Evolutionary conservation across 1,139 yeast species (phyloP).

Genomic region (Geotrichum histeridarum): DNA sequence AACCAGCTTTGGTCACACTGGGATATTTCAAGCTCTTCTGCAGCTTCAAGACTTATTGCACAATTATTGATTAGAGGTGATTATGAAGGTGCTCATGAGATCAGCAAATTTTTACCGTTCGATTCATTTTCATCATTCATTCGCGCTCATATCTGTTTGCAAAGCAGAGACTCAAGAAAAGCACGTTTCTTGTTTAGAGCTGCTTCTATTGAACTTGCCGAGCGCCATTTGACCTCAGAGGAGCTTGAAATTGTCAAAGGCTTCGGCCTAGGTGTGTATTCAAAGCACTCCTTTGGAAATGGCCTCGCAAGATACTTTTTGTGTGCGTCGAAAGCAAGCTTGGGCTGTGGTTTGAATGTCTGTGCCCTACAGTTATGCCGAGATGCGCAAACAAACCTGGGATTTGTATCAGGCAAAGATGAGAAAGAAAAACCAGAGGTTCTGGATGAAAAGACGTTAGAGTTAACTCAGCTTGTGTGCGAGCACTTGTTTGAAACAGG

Average conservation of each 20-base stretch:
- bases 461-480: slow-evolving; percentile 15
- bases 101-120: slow-evolving; percentile 21
- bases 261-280: slow-evolving; percentile 11
- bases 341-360: slow-evolving; percentile 46
- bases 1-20: slow-evolving; percentile 3
- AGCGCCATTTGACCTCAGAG: slow-evolving; percentile 5
- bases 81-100: slow-evolving; percentile 8
- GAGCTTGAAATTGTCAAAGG: slow-evolving; percentile 16
- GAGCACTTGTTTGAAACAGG: slow-evolving; percentile 27
- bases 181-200: slow-evolving; percentile 22
- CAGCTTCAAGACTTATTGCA: slow-evolving; percentile 6
- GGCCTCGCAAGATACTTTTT: slow-evolving; percentile 20
- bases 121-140: slow-evolving; percentile 27
- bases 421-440: neutral
- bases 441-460: neutral
- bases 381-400: slow-evolving; percentile 18
- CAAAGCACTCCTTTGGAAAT: slow-evolving; percentile 18
- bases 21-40: neutral
- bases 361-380: slow-evolving; percentile 23
- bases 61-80: slow-evolving; percentile 2
- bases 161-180: slow-evolving; percentile 21
- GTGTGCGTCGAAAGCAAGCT: slow-evolving; percentile 16
- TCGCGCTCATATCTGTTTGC: slow-evolving; percentile 24
- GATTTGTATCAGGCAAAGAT: neutral
- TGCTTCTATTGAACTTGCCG: slow-evolving; percentile 22